These are phyloP conservation scores for Pyrrhoderma noxium DNA, from an alignment of 1,284 basidiomycete genomes.

Conservation along the genomic window DNA sequence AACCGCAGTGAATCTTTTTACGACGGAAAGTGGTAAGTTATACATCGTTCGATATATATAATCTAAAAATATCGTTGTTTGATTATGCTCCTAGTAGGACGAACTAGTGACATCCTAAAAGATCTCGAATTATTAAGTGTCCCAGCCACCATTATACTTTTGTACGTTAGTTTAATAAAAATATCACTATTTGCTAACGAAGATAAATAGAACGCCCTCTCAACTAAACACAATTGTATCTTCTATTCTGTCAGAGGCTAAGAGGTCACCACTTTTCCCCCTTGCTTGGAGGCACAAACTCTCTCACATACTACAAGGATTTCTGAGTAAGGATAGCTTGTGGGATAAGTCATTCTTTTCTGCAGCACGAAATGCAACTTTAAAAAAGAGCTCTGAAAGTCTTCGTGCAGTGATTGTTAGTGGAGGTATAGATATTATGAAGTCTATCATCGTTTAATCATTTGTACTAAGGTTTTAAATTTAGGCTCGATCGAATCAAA, in stretches of 20 bases:
- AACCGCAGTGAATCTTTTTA: constrained; percentile 46
- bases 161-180: constrained; percentile 1
- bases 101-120: constrained; percentile 1
- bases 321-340: constrained; percentile 62
- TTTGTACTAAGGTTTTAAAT: background rate
- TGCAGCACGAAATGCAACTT: constrained; percentile 47
- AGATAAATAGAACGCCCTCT: constrained; percentile 34
- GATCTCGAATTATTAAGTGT: constrained; percentile 26
- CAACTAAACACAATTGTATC: constrained; percentile 48
- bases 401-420: constrained; percentile 56
- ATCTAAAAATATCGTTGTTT: background rate
- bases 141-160: constrained; percentile 23
- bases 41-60: too few relatives aligned
- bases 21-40: constrained; percentile 32
- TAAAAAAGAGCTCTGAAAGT: constrained; percentile 52
- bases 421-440: constrained; percentile 40
- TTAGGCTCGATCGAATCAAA: constrained; percentile 21
- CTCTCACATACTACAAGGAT: constrained; percentile 57
- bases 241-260: constrained; percentile 45
- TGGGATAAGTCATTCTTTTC: constrained; percentile 75
- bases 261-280: constrained; percentile 41
- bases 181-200: constrained; percentile 4
- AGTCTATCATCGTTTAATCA: background rate
- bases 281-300: constrained; percentile 71
- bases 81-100: background rate